Conservation (phyloP, 345 rosid genomes). For the Tarenaya hassleriana region DNA sequence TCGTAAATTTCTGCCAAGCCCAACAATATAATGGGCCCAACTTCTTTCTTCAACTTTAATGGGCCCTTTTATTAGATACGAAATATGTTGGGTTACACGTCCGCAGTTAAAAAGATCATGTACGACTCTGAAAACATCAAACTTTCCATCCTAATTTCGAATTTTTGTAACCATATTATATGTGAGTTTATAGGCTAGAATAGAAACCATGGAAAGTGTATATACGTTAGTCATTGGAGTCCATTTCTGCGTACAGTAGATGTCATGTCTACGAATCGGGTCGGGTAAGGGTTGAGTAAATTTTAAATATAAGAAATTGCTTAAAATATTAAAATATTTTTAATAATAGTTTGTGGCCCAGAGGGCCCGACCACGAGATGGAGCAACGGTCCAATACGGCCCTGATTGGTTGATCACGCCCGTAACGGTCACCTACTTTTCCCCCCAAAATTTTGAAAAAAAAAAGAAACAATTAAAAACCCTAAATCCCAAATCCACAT, state of each 20-base stretch:
- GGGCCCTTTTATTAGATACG: conserved; percentile 7
- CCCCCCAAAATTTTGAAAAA: conserved; percentile 5
- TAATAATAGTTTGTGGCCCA: background rate
- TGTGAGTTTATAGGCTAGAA: too few species aligned
- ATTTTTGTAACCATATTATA: conserved; percentile 14
- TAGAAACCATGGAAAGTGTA: too few species aligned
- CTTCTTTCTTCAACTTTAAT: conserved; percentile 1
- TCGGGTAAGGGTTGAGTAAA: too few species aligned
- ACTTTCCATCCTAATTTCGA: conserved; percentile 11
- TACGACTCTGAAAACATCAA: conserved; percentile 1
- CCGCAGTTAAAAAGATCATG: too few species aligned
- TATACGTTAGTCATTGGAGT: too few species aligned
- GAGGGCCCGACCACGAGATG: background rate
- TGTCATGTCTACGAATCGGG: too few species aligned
- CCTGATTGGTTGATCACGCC: conserved; percentile 19
- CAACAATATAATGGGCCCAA: conserved; percentile 14
- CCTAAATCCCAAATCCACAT: conserved; percentile 24
- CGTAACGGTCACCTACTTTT: conserved; percentile 60
- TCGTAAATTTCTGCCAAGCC: background rate
- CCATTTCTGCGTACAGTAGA: too few species aligned
- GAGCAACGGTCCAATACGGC: background rate
- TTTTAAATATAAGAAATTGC: too few species aligned
- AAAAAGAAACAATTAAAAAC: conserved; percentile 7
- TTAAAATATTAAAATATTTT: too few species aligned
- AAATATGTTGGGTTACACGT: too few species aligned